Conservation (phyloP, 2,329 filamentous ascomycete species). For the Dissoconium aciculare region DNA sequence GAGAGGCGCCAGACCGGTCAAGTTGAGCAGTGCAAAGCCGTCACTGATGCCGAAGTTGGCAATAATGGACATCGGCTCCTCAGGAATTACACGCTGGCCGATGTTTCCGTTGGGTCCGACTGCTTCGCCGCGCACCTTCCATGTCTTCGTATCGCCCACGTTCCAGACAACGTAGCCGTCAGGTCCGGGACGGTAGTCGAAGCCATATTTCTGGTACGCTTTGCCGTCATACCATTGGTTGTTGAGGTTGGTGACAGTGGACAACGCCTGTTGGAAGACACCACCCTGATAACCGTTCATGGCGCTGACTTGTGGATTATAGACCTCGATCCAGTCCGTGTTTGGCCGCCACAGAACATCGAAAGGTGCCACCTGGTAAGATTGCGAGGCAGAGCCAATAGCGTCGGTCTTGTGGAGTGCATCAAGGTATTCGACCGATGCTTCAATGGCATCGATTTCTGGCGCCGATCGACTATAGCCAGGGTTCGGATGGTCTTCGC, state of each 20-base stretch:
- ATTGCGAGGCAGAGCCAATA: slow-evolving; percentile 48
- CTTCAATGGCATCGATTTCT: slow-evolving; percentile 59
- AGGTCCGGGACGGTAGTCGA: slow-evolving; percentile 47
- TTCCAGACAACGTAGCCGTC: slow-evolving; percentile 53
- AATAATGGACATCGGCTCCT: slow-evolving; percentile 53
- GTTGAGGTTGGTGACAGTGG: slow-evolving; percentile 46
- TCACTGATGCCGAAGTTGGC: slow-evolving; percentile 57
- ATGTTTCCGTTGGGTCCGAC: slow-evolving; percentile 56
- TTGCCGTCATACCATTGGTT: slow-evolving; percentile 53
- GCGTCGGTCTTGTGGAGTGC: slow-evolving; percentile 20
- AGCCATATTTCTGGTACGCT: slow-evolving; percentile 47
- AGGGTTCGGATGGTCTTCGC: slow-evolving; percentile 49
- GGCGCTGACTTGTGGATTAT: slow-evolving; percentile 41
- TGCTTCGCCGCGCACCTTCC: slow-evolving; percentile 45
- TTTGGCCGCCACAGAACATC: slow-evolving; percentile 52
- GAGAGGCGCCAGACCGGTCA: slow-evolving; percentile 38
- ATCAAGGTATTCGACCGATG: slow-evolving; percentile 42
- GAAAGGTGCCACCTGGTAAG: slow-evolving; percentile 53
- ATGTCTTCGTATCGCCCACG: slow-evolving; percentile 49
- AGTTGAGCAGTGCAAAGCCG: slow-evolving; percentile 48
- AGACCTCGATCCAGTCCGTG: slow-evolving; percentile 48
- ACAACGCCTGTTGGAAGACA: slow-evolving; percentile 48
- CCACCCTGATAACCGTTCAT: slow-evolving; percentile 49
- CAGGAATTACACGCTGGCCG: slow-evolving; percentile 47
- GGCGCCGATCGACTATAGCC: slow-evolving; percentile 52